Percentiles rank a stretch among this genome's conserved stretches.
phyloP scores from a whole-genome alignment of 139 green algal genomes.

The Pleodorina starrii region DNA sequence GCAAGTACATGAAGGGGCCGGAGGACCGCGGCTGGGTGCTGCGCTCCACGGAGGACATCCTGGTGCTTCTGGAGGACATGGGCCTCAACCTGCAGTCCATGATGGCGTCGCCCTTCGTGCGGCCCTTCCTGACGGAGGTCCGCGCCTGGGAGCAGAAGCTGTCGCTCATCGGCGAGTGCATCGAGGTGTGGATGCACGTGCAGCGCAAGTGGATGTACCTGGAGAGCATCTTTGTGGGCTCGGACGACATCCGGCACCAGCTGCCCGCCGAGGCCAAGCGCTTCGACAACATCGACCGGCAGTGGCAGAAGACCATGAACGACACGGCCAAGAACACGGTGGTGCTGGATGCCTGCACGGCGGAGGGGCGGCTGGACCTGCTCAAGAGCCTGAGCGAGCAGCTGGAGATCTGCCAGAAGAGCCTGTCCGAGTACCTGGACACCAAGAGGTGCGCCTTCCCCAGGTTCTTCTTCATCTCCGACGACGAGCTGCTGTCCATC shows the following conservation, averaged over 20 bases:
- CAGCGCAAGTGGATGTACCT: conserved; percentile 94
- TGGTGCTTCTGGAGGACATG: conserved; percentile 89
- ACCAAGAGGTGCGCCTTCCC: conserved; percentile 89
- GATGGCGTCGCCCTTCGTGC: conserved; percentile 86
- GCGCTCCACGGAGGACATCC: conserved; percentile 81
- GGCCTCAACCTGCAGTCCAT: conserved; percentile 90
- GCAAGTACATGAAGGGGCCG: conserved; percentile 83
- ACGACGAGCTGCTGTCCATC: conserved; percentile 90
- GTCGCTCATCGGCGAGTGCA: conserved; percentile 86
- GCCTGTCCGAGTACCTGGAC: conserved; percentile 86
- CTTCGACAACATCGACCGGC: conserved; percentile 87
- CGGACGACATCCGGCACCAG: conserved; percentile 89
- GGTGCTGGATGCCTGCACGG: conserved; percentile 82
- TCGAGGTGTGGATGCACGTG: conserved; percentile 77
- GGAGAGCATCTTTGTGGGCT: conserved; percentile 88
- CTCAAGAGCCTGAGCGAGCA: conserved; percentile 75
- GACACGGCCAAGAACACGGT: conserved; percentile 76
- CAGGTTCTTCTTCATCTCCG: conserved; percentile 92
- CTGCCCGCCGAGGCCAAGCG: conserved; percentile 88
- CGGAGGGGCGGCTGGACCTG: conserved; percentile 72
- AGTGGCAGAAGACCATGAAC: conserved; percentile 86
- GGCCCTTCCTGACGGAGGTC: conserved; percentile 84
- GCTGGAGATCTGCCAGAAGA: conserved; percentile 91
- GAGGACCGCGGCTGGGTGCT: conserved; percentile 84
- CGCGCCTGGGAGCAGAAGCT: conserved; percentile 86